Evolutionary conservation across 129 eudicot genomes (phyloP).

Genomic region (Deinandra increscens): DNA sequence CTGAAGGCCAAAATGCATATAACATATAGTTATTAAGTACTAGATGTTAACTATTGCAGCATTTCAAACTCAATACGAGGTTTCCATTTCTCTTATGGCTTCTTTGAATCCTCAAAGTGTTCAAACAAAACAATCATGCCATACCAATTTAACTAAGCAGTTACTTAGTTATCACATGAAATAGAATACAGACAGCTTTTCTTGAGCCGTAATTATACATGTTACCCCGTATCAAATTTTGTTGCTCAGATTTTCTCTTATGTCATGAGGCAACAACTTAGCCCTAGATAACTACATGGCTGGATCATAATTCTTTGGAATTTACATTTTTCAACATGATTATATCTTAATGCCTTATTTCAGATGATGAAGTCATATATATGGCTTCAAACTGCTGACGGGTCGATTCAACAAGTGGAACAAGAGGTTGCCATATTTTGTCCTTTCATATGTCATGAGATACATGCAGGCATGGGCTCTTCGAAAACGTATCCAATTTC

Average conservation of each 20-base stretch:
- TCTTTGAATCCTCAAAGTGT: constrained; percentile 2
- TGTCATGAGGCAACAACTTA: constrained; percentile 15
- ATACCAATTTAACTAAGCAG: neutral
- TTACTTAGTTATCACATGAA: neutral
- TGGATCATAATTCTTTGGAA: neutral
- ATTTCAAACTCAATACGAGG: neutral
- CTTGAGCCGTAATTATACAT: neutral
- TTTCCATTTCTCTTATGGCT: neutral
- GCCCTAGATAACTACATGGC: neutral
- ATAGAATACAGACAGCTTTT: neutral
- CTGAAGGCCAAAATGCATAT: constrained; percentile 2
- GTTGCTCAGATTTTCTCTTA: neutral
- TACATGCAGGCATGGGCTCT: constrained; percentile 75
- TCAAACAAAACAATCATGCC: constrained; percentile 6
- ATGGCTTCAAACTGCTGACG: constrained; percentile 91
- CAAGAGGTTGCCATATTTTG: constrained; percentile 88
- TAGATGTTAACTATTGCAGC: neutral
- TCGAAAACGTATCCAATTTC: constrained; percentile 73
- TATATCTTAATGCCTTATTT: neutral
- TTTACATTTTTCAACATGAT: neutral
- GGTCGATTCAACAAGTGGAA: constrained; percentile 81
- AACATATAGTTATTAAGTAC: neutral
- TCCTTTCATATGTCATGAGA: constrained; percentile 74
- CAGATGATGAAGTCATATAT: constrained; percentile 82
- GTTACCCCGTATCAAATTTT: neutral